A percentile compares a stretch with the other conserved stretches of the same genome.
Conservation (phyloP, 805 yeast species). For the Nematodospora valgi region DNA sequence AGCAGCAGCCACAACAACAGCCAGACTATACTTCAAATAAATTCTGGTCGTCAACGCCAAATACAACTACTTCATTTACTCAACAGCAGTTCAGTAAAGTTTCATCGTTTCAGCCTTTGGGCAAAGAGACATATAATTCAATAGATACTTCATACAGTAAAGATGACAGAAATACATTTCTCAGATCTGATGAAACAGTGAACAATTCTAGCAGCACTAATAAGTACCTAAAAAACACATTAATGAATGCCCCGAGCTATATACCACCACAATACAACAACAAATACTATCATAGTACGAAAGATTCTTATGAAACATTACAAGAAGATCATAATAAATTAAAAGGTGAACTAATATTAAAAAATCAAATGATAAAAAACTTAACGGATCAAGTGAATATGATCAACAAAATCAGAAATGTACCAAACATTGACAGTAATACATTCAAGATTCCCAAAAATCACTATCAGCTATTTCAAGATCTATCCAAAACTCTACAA, state of each 20-base stretch:
- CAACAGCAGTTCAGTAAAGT: no score
- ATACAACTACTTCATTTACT: no score
- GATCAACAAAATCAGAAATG: constrained; percentile 11
- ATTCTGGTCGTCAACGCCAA: no score
- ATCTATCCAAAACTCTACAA: constrained; percentile 45
- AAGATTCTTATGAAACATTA: constrained; percentile 9
- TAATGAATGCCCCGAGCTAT: constrained; percentile 31
- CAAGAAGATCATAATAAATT: constrained; percentile 31
- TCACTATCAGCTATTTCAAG: constrained; percentile 46
- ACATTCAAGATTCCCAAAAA: constrained; percentile 37
- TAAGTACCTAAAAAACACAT: no score
- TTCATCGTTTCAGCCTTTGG: no score
- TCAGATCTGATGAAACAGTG: no score
- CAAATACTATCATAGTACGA: background rate
- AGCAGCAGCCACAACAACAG: no score
- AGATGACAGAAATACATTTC: no score
- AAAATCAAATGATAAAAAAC: constrained; percentile 43
- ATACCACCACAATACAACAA: constrained; percentile 8
- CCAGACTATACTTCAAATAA: no score
- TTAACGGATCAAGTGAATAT: constrained; percentile 31
- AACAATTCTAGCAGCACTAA: no score
- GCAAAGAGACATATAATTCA: no score
- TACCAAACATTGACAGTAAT: constrained; percentile 2
- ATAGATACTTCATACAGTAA: no score
- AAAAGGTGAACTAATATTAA: constrained; percentile 51